Base-by-base conservation (phyloP, 2,329 filamentous ascomycete genomes). In the Tricladium varicosporioides region DNA sequence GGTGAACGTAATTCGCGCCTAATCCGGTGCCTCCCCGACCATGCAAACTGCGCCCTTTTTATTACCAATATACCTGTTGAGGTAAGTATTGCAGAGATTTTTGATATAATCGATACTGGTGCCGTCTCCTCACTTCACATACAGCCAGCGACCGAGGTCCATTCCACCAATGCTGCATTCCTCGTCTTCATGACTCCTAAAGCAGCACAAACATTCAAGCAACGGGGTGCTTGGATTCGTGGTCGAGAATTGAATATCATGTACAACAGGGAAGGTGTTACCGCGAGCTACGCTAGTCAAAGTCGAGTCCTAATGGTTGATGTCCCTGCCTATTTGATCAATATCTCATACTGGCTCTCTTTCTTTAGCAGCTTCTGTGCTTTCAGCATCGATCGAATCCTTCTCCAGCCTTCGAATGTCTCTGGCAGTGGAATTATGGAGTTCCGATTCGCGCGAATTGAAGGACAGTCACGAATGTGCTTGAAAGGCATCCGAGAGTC, bases 401-500 rank as follows among this genome's bases (percentile, higher is more conserved):
- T 53, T 3, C 14, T 32, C 7, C 44, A 22, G 4, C 19, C 8
- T 11, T 51, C 32, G 19, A 5, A n/a, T 11, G 14, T n/a, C 10
- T 15, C 27, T 1, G 51, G 55, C 8, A n/a, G 40, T 27, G 15
- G 32, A 2, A 46, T 42, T 2, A 45, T 57, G 36, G 55, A 57
- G 18, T 57, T 57, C 14, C 55, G 51, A 8, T 57, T 57, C 36
- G 33, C 49, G 19, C 16, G 55, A 15, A 27, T 57, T 0, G 55
- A 57, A 16, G 55, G 45, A 15, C 46, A 56, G 14, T 19, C 53
- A 8, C 53, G 50, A 40, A 56, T 56, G 53, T 51, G 48, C 36
- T 16, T 51, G 2, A 47, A 40, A 11, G 53, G n/a, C 3, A 42
- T 56, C 5, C 14, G 10, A 9, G 27, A 51, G 4, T 14, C 27